Percentiles rank a stretch among this genome's conserved stretches.
Conservation (phyloP, 2,329 filamentous ascomycete genomes). For the Penicillium expansum region DNA sequence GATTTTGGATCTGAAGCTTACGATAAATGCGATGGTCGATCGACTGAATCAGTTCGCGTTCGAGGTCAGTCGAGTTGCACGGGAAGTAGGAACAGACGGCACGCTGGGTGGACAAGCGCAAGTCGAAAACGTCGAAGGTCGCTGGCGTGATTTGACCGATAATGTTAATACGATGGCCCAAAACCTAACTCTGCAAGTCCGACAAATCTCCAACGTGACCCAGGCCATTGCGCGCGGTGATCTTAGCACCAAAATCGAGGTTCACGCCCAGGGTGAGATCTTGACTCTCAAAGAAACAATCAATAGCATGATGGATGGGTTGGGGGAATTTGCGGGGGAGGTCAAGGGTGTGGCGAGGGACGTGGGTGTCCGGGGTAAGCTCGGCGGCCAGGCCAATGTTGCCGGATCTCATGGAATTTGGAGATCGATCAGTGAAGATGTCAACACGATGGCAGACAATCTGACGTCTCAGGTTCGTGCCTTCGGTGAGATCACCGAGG, state of each 20-base stretch:
- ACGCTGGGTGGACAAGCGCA: slow-evolving; percentile 59
- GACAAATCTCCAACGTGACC: slow-evolving; percentile 85
- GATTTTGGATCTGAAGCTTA: slow-evolving; percentile 87
- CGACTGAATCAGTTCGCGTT: slow-evolving; percentile 59
- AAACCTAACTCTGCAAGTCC: slow-evolving; percentile 63
- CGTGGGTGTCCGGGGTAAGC: slow-evolving; percentile 92
- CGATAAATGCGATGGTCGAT: slow-evolving; percentile 66
- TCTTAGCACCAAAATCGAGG: slow-evolving; percentile 91
- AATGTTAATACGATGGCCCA: slow-evolving; percentile 64
- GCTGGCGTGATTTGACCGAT: slow-evolving; percentile 62
- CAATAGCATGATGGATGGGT: slow-evolving; percentile 92
- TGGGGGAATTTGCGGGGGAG: slow-evolving; percentile 91
- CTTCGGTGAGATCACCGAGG: slow-evolving; percentile 92
- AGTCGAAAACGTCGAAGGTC: slow-evolving; percentile 60
- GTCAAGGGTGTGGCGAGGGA: slow-evolving; percentile 90
- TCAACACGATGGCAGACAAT: slow-evolving; percentile 83
- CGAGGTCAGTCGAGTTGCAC: slow-evolving; percentile 60
- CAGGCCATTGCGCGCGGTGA: slow-evolving; percentile 90
- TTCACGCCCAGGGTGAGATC: slow-evolving; percentile 89
- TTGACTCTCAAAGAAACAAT: slow-evolving; percentile 89
- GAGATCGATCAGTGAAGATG: slow-evolving; percentile 94
- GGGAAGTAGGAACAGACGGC: slow-evolving; percentile 60
- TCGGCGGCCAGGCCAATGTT: slow-evolving; percentile 94
- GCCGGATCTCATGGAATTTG: slow-evolving; percentile 85
- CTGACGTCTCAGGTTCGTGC: slow-evolving; percentile 91